Evolutionary conservation across 208 protist genomes (phyloP).

Genomic region (Leishmania lainsoni): DNA sequence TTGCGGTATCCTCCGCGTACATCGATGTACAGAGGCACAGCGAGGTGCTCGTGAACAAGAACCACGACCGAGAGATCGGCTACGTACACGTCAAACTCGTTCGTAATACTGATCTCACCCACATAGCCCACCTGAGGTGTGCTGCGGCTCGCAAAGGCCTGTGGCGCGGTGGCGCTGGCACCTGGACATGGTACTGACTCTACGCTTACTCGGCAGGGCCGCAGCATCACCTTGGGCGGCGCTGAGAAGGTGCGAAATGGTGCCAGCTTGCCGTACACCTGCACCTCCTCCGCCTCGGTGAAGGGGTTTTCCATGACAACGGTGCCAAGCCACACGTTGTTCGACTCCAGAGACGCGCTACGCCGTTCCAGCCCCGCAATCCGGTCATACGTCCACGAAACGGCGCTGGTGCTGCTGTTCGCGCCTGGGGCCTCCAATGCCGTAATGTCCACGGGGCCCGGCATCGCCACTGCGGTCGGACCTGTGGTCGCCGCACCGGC

Average conservation of each 20-base stretch:
- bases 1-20: constrained; percentile 29
- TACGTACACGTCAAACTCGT: constrained; percentile 49
- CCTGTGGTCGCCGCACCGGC: neutral
- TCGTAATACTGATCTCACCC: constrained; percentile 57
- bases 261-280: constrained; percentile 71
- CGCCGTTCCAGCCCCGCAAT: constrained; percentile 57
- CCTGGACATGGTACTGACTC: neutral
- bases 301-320: constrained; percentile 63
- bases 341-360: constrained; percentile 40
- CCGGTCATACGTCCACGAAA: constrained; percentile 55
- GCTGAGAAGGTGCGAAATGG: constrained; percentile 76
- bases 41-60: constrained; percentile 48
- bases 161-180: neutral
- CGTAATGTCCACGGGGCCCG: neutral
- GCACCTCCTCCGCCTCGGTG: constrained; percentile 75
- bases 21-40: constrained; percentile 43
- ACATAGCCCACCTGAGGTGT: constrained; percentile 41
- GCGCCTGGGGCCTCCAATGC: neutral
- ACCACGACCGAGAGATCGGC: constrained; percentile 36
- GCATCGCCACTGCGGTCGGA: neutral
- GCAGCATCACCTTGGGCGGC: constrained; percentile 31
- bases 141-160: constrained; percentile 4
- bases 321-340: constrained; percentile 82
- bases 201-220: constrained; percentile 24
- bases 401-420: neutral